A percentile compares a stretch with the other conserved stretches of the same genome.
Conservation (phyloP, 2,329 filamentous ascomycete species). For the Phyllosticta citrichinensis region DNA sequence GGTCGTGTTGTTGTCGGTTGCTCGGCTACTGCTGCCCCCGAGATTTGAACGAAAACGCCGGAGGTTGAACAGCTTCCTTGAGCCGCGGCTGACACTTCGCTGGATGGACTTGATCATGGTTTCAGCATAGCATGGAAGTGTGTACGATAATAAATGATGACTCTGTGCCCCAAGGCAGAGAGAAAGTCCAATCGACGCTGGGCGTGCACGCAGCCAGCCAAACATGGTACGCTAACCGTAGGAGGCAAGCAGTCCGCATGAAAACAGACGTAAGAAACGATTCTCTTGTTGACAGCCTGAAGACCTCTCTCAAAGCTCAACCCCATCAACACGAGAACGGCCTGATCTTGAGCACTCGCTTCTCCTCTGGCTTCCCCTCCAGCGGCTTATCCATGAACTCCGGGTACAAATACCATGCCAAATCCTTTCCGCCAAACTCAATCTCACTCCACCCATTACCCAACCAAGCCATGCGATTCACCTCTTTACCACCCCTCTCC, state of each 20-base stretch:
- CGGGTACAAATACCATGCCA: slow-evolving; percentile 34
- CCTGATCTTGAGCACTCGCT: slow-evolving; percentile 22
- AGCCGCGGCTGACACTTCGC: neutral
- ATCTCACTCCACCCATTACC: slow-evolving; percentile 23
- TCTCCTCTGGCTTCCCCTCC: slow-evolving; percentile 29
- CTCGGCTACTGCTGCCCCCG: neutral
- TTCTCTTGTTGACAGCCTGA: neutral
- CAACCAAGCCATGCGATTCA: slow-evolving; percentile 23
- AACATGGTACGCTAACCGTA: neutral
- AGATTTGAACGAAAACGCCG: neutral
- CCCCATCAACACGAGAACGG: slow-evolving; percentile 22
- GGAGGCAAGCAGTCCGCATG: neutral
- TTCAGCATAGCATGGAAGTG: neutral
- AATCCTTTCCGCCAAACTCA: slow-evolving; percentile 22
- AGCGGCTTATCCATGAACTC: slow-evolving; percentile 29
- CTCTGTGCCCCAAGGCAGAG: too few relatives aligned
- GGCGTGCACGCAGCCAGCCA: neutral
- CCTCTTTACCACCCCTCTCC: slow-evolving; percentile 13
- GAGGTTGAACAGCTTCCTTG: neutral
- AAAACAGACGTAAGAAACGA: neutral
- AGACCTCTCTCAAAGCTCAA: neutral
- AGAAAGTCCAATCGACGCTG: too few relatives aligned
- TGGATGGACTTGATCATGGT: neutral
- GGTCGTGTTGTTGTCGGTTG: neutral
- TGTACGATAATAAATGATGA: neutral